Percentiles rank a stretch among this genome's conserved stretches.
Conservation (phyloP, 179 eudicot genomes). For the Patellifolia procumbens region DNA sequence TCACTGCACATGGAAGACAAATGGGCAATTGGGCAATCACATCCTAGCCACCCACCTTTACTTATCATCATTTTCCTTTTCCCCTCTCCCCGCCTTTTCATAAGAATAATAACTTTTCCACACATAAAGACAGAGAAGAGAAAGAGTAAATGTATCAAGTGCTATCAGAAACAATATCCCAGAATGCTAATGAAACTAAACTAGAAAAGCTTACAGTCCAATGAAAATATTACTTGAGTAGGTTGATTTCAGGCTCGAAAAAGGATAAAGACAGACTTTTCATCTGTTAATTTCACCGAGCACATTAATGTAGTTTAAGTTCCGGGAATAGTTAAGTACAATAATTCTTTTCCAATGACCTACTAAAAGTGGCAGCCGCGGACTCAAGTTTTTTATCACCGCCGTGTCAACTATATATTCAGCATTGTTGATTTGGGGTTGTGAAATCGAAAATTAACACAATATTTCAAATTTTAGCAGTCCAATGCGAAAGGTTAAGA, state of each 20-base stretch:
- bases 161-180: background rate
- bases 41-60: constrained; percentile 21
- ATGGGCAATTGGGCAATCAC: constrained; percentile 10
- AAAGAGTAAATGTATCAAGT: background rate
- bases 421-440: too few relatives aligned
- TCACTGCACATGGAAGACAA: background rate
- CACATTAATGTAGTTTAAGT: background rate
- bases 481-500: too few relatives aligned
- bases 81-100: background rate
- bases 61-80: constrained; percentile 3
- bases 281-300: background rate
- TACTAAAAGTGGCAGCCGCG: background rate
- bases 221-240: background rate
- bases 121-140: too few relatives aligned
- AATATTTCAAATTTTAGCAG: too few relatives aligned
- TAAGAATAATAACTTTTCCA: constrained; percentile 9
- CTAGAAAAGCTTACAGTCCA: background rate
- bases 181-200: background rate
- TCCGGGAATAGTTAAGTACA: background rate
- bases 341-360: background rate
- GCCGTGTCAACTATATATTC: too few relatives aligned
- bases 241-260: background rate
- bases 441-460: too few relatives aligned
- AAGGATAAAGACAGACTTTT: background rate
- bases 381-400: too few relatives aligned